Evolutionary conservation across 75 land plant species (phyloP), one percentile per base, ranked within the genome.

Genomic region (Chamaecyparis obtusa): DNA sequence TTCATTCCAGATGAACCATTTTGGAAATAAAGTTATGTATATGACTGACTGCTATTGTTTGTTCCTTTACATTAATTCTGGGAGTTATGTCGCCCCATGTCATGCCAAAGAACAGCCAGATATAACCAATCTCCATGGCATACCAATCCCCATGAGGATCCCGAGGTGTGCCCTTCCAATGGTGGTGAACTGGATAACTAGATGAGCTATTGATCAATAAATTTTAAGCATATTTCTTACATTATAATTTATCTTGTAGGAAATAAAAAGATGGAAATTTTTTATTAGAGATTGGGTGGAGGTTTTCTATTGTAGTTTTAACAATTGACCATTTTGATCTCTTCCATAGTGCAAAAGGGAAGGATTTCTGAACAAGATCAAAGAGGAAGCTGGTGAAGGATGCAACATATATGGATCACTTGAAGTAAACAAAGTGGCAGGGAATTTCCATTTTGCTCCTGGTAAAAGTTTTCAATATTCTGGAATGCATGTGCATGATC

Each of bases 381-480:
- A 98, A 91, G 99, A 95, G 64, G 99, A 98, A 89, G 95, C 93
- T 80, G 99, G 99, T 84, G 99, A 98, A 89, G 99, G 99, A 76
- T 98, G 99, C 85, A 97, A 97, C 43, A 87, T 98, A 76, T 91
- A 96, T 92, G 99, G 99, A 64, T 95, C 93, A 57, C 83, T 98
- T 90, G 99, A 98, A 91, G 99, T 97, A 85, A 97, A 95, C 83
- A 98, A 98, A 87, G 99, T 98, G 14, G 99, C 97, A 81, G 99
- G 99, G 39, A 98, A 97, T 89, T 96, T 98, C 80, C 99, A 98
- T 87, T 96, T 98, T 94, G 93, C 99, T 60, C 97, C 99, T 56
- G 99, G 99, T 79, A 98, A 94, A 91, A 93, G 99, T 88, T 94
- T 98, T 89, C 94, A 95, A n/a, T 97, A 94, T 87, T 91, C 96